These are phyloP conservation scores for Cryomyces minteri DNA, from an alignment of 495 filamentous ascomycete species.

Conservation along the genomic window DNA sequence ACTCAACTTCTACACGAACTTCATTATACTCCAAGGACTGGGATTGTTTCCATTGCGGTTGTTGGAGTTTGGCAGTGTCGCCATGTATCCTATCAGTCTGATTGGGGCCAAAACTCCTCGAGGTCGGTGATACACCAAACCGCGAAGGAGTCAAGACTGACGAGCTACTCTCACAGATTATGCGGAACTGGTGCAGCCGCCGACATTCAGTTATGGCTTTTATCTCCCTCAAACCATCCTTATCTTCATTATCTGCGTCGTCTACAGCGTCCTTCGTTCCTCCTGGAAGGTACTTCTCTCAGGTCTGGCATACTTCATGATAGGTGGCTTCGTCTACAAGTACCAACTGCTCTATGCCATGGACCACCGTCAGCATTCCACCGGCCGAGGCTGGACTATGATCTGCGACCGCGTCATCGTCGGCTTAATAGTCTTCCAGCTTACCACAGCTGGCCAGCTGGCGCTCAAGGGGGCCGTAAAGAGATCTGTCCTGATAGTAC, in stretches of 20 bases:
- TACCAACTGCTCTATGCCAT: constrained; percentile 96
- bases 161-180: constrained; percentile 33
- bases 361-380: constrained; percentile 92
- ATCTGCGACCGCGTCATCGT: constrained; percentile 79
- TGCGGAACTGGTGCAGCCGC: constrained; percentile 64
- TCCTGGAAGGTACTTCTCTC: constrained; percentile 70
- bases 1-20: constrained; percentile 76
- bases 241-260: constrained; percentile 81
- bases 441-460: constrained; percentile 77
- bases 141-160: background rate
- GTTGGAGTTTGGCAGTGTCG: constrained; percentile 72
- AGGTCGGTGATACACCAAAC: constrained; percentile 15
- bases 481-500: constrained; percentile 50
- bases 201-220: constrained; percentile 88
- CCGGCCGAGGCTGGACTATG: constrained; percentile 85
- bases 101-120: constrained; percentile 74
- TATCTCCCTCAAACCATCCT: constrained; percentile 85
- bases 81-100: constrained; percentile 64
- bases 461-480: constrained; percentile 54
- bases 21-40: constrained; percentile 82
- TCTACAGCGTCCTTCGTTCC: constrained; percentile 76
- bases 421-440: constrained; percentile 70
- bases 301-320: constrained; percentile 70
- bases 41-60: constrained; percentile 88
- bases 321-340: constrained; percentile 92